Evolutionary conservation across 176 grass and related monocot species (phyloP), one percentile per base, ranked within the genome.

Genomic region (Musa schizocarpa): DNA sequence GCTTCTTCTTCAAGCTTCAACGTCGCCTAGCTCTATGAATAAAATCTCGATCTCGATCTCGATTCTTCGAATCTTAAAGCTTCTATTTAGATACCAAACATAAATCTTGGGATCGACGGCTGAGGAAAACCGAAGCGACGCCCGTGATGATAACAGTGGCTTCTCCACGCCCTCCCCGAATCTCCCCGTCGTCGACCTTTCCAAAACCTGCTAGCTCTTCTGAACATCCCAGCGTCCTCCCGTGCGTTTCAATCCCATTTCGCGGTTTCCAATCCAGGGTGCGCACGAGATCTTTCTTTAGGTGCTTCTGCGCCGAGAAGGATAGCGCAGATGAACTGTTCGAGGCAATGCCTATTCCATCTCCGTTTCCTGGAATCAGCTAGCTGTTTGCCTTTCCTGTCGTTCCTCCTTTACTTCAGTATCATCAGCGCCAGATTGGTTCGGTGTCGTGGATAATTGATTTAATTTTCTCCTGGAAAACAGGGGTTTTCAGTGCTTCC

Each of bases 401-500:
- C 29, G 34, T 13, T 10, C 23, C 49, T 50, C 63, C 53, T 5
- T 1, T 11, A 9, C 20, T 63, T 61, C 56, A 2, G 20, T 57
- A 68, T 50, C 13, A 54, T 50, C 24, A 26, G 22, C 22, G 1
- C 23, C 23, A 24, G 14, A 29, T 65, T 13, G 23, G 11, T 26
- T 29, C 8, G 7, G 11, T 54, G 53, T 8, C 50, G 12, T 61
- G 3, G 10, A 3, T 13, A 65, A 19, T 55, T 52, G 58, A 53
- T 13, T 16, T 6, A 63, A 13, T 65, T 57, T 72, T 0, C 49
- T 78, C 21, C 17, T 20, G 5, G 16, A 54, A 50, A 54, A 12
- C 79, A 98, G 94, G 78, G 73, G 14, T 84, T 86, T 73, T 72
- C 85, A 53, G 73, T 82, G 74, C 74, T 93, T 68, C 87, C 85